Evolutionary conservation across 176 grass and related monocot genomes (phyloP).

Genomic region (Zizania latifolia): DNA sequence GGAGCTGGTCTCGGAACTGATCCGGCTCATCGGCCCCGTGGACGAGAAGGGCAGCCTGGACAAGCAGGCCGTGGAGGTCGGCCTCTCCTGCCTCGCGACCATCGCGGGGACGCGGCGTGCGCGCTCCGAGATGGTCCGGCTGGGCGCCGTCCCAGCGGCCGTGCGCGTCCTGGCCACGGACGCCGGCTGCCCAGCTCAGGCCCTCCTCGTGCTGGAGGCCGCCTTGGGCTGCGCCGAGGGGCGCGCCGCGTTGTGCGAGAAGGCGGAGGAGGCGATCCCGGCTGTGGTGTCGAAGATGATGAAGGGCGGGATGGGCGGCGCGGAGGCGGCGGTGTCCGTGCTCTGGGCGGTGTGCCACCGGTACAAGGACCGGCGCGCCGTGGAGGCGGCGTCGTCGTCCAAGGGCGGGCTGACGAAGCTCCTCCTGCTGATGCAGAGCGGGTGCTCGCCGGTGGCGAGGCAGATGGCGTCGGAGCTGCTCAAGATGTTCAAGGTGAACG

Average conservation of each 20-base stretch:
- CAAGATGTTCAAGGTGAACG: conserved; percentile 63
- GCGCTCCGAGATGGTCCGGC: conserved; percentile 33
- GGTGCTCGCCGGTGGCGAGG: conserved; percentile 48
- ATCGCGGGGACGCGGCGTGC: conserved; percentile 30
- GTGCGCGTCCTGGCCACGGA: conserved; percentile 32
- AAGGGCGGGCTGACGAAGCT: conserved; percentile 52
- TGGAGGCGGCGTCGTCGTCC: conserved; percentile 37
- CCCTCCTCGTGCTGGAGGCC: conserved; percentile 48
- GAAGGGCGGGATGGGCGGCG: conserved; percentile 57
- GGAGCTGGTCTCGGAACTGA: conserved; percentile 37
- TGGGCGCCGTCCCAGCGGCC: conserved; percentile 33
- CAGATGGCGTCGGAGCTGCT: conserved; percentile 72
- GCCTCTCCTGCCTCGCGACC: conserved; percentile 39
- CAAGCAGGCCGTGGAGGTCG: conserved; percentile 29
- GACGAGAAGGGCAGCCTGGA: conserved; percentile 38
- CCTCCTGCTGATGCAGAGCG: conserved; percentile 79
- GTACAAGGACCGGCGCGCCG: conserved; percentile 56
- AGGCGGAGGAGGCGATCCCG: conserved; percentile 21
- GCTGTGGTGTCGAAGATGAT: conserved; percentile 50
- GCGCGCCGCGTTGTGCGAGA: conserved; percentile 55
- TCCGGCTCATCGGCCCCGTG: conserved; percentile 45
- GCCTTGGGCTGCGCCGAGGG: conserved; percentile 53
- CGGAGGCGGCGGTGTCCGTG: conserved; percentile 64
- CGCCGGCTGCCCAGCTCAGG: neutral
- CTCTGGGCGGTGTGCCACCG: conserved; percentile 72